These are phyloP conservation scores for Ganoderma boninense DNA, from an alignment of 1,284 basidiomycete species.

Conservation along the genomic window DNA sequence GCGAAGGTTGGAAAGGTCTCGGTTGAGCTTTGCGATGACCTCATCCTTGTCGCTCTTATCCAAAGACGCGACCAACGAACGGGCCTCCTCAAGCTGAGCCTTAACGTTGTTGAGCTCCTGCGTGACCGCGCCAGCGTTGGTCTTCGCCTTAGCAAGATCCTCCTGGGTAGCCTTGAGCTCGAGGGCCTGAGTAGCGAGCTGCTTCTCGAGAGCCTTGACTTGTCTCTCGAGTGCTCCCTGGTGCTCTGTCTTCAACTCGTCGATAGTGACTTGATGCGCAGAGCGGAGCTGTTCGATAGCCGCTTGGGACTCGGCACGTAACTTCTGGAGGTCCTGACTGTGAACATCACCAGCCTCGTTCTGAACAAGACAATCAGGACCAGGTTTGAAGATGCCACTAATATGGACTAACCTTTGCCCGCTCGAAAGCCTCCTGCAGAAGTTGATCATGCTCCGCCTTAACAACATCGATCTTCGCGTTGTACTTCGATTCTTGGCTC, in stretches of 20 bases:
- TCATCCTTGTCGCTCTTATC: conserved; percentile 57
- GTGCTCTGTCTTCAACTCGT: conserved; percentile 70
- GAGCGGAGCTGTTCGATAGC: conserved; percentile 74
- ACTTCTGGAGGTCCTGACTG: conserved; percentile 70
- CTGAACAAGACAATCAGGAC: conserved; percentile 44
- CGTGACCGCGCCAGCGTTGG: conserved; percentile 56
- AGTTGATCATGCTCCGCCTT: conserved; percentile 72
- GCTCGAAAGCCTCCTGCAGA: conserved; percentile 75
- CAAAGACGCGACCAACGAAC: conserved; percentile 49
- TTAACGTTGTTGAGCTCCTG: conserved; percentile 64
- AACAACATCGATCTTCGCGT: conserved; percentile 69
- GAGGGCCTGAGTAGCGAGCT: conserved; percentile 64
- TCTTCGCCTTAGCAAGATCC: conserved; percentile 79
- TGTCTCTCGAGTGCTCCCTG: conserved; percentile 63
- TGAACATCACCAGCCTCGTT: conserved; percentile 73
- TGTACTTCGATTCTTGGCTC: conserved; percentile 76
- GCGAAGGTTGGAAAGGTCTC: conserved; percentile 65
- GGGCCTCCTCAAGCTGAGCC: conserved; percentile 70
- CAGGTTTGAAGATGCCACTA: not conserved
- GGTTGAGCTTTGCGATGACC: conserved; percentile 62
- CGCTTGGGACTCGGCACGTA: conserved; percentile 71
- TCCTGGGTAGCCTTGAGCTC: conserved; percentile 85
- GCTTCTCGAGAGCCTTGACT: conserved; percentile 67
- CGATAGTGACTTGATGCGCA: conserved; percentile 66
- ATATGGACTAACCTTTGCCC: conserved; percentile 68